Percentiles rank a stretch among this genome's conserved stretches.
phyloP scores from a whole-genome alignment of 306 rosid genomes.

The Sophora flavescens region DNA sequence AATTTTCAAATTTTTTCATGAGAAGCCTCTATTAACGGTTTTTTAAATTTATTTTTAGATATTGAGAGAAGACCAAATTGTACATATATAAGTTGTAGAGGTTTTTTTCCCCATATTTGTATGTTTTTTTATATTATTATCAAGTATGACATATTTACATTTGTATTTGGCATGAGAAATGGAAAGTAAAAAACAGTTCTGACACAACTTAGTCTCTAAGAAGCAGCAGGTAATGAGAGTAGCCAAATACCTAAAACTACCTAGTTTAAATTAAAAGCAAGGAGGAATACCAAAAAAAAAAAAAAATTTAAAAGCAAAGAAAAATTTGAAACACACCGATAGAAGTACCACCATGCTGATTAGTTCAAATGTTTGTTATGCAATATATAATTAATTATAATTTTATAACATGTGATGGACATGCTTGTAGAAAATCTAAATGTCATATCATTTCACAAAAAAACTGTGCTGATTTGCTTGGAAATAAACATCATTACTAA shows the following conservation, averaged over 20 bases:
- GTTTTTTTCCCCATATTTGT: neutral
- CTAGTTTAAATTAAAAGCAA: no score
- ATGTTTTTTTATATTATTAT: neutral
- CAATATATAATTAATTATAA: no score
- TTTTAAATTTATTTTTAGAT: slow-evolving; percentile 12
- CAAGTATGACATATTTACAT: neutral
- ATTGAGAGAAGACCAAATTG: slow-evolving; percentile 29
- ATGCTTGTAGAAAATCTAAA: neutral
- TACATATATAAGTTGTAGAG: neutral
- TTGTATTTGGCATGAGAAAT: slow-evolving; percentile 7
- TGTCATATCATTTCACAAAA: slow-evolving; percentile 7
- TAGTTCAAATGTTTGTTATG: no score
- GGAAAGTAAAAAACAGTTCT: neutral
- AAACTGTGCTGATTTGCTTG: neutral
- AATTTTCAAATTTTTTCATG: neutral
- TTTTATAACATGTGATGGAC: neutral
- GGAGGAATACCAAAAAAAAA: slow-evolving; percentile 16
- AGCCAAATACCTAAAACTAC: no score
- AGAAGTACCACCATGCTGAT: slow-evolving; percentile 14
- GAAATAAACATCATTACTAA: neutral
- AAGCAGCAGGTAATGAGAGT: no score
- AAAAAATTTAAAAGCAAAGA: slow-evolving; percentile 18
- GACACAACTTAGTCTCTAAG: no score
- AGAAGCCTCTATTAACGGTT: neutral
- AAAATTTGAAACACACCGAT: neutral